phyloP scores from a whole-genome alignment of 768 basidiomycete species.

The Lentinula detonsa region DNA sequence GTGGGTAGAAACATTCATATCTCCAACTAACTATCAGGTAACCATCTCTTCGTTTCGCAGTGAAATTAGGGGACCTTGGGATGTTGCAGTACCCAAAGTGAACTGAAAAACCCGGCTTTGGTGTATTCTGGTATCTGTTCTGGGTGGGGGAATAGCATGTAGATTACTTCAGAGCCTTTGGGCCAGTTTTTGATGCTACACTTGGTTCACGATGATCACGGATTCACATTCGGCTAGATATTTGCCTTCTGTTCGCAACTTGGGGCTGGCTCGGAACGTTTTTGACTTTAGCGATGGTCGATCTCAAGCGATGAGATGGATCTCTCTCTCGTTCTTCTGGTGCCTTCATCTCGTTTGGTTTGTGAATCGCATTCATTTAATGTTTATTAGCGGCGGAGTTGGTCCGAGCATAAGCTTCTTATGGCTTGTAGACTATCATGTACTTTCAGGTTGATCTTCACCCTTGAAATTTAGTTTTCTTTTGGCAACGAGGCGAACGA shows the following conservation, averaged over 20 bases:
- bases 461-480: background rate
- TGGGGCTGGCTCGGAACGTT: conserved; percentile 1
- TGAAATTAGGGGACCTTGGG: conserved; percentile 88
- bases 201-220: conserved; percentile 4
- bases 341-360: conserved; percentile 1
- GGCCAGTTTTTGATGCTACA: too few species aligned
- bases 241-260: conserved; percentile 1
- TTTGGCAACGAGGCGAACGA: background rate
- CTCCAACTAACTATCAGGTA: background rate
- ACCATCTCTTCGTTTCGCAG: conserved; percentile 32
- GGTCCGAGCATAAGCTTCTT: background rate
- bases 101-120: conserved; percentile 22
- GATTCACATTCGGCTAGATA: conserved; percentile 5
- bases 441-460: background rate
- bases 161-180: too few species aligned
- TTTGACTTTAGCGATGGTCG: conserved; percentile 1
- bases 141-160: background rate
- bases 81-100: conserved; percentile 74
- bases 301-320: conserved; percentile 3
- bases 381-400: conserved; percentile 1
- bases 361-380: background rate
- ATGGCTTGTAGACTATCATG: background rate
- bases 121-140: background rate
- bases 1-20: conserved; percentile 33
- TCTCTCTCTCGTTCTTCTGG: background rate